Evolutionary conservation across 2,329 filamentous ascomycete species (phyloP), one percentile per base, ranked within the genome.

Genomic region (Nakataea oryzae): DNA sequence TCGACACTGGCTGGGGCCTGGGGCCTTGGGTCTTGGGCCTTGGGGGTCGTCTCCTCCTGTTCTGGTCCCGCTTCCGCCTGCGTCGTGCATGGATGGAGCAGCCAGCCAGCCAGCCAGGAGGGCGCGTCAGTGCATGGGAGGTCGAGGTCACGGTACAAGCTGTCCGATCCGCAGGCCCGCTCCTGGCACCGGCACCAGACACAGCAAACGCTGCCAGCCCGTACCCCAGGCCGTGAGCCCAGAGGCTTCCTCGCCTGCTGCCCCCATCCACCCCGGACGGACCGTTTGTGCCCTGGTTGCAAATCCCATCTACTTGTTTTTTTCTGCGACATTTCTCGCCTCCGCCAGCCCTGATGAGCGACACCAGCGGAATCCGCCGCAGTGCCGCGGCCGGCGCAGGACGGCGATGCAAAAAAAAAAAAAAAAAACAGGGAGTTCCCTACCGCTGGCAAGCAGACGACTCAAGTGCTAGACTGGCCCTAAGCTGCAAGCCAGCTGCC

Each of bases 1-100:
- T 74, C 70, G 58, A 65, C 65, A 65, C 60, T 63, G 24, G 27
- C 54, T 56, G 54, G 41, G 41, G 41, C 21, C 41, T n/a, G 21
- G 34, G 32, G 32, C 32, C 32, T 47, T 47, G 41, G 41, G 41
- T 21, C 41, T 50, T n/a, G 21, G 41, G 11, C 4, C n/a, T 21
- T 50, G 7, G 41, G 30, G 41, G 14, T 14, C n/a, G 14, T n/a
- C n/a, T 21, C 17, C 41, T 47, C 41, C 41, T 21, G 17, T 21
- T 14, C 41, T 47, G 17, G 41, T 21, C 41, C 41, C 41, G 41
- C 41, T 47, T 47, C 41, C 41, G 41, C 14, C 3, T 47, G 41
- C 41, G 41, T 47, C 41, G 7, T 47, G 41, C 41, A 47, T 47
- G 41, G 9, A n/a, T 50, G 41, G 41, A 50, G 41, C 41, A 50